Evolutionary conservation across 2,329 filamentous ascomycete genomes (phyloP).

Genomic region (Ophiostoma triangulosporum): DNA sequence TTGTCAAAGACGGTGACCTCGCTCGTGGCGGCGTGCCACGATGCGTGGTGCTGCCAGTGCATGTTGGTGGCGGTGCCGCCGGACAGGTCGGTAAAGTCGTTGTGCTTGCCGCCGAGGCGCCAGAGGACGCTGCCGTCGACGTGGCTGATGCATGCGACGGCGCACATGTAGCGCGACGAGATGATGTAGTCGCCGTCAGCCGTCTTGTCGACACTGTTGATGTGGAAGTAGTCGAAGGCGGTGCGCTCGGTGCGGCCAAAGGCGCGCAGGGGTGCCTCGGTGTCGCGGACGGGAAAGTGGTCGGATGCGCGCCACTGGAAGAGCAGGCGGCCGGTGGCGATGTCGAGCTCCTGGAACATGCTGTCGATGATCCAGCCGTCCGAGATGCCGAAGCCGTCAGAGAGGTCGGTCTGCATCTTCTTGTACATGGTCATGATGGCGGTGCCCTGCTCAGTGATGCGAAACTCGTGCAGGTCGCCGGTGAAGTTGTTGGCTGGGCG

Average conservation of each 20-base stretch:
- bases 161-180: slow-evolving; percentile 33
- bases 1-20: slow-evolving; percentile 38
- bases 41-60: slow-evolving; percentile 28
- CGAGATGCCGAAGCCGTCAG: slow-evolving; percentile 25
- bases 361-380: slow-evolving; percentile 20
- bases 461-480: slow-evolving; percentile 25
- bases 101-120: slow-evolving; percentile 36
- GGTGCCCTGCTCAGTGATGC: slow-evolving; percentile 1
- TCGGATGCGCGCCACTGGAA: slow-evolving; percentile 34
- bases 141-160: slow-evolving; percentile 32
- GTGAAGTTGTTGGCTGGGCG: slow-evolving; percentile 35
- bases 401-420: slow-evolving; percentile 31
- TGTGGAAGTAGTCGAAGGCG: slow-evolving; percentile 42
- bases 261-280: not conserved
- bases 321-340: slow-evolving; percentile 33
- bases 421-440: slow-evolving; percentile 28
- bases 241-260: slow-evolving; percentile 16
- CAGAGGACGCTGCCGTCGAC: slow-evolving; percentile 34
- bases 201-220: slow-evolving; percentile 42
- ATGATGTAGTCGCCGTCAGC: slow-evolving; percentile 37
- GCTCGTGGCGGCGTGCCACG: not conserved
- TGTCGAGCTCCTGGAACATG: slow-evolving; percentile 32
- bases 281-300: slow-evolving; percentile 15
- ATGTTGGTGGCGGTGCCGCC: slow-evolving; percentile 2
- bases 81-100: slow-evolving; percentile 26